Base-by-base conservation (phyloP, 192 early-diverging fungal species). In the Geosiphon pyriformis region DNA sequence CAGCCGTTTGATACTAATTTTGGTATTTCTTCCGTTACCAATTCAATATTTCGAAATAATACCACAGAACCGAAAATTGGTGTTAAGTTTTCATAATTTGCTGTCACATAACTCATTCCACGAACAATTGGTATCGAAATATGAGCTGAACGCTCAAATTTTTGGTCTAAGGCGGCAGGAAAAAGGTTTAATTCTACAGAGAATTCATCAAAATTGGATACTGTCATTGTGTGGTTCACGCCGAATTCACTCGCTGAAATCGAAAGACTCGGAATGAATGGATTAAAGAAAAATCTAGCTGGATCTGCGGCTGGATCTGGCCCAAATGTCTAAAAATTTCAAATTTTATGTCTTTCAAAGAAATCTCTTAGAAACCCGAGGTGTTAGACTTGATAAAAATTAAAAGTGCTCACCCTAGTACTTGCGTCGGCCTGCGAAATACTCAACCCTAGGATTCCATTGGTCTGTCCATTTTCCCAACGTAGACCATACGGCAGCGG, bases 401-500 rank as follows among this genome's bases (percentile, higher is more conserved):
- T 42, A 42, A 42, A 10, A 42, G 15, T 6, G 37, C 37, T 67
- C 0, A 65, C 32, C 23, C 70, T 74, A 23, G 53, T 26, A 23
- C 46, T 62, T 15, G 69, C 73, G 29, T 74, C 73, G 11, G 70
- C 63, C 32, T 74, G 73, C 7, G 73, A 74, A 22, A 74, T 70
- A 4, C 49, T 52, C 17, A 74, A 47, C 1, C 73, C 73, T 2
- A 67, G 59, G 6, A 67, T 59, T 23, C 30, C 49, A 17, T n/a
- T 12, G 26, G 26, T 53, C 1, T 17, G 37, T 42, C 37, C n/a
- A n/a, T 60, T 70, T 48, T 74, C 73, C 73, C 73, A 74, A 12
- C 73, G 73, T 7, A 74, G 42, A 33, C 73, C 73, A 42, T 70
- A 74, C 2, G 73, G 73, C 22, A 67, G 73, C 33, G 73, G 70